Base-by-base conservation (phyloP, 1,284 basidiomycete genomes). In the Fomitopsis schrenkii region DNA sequence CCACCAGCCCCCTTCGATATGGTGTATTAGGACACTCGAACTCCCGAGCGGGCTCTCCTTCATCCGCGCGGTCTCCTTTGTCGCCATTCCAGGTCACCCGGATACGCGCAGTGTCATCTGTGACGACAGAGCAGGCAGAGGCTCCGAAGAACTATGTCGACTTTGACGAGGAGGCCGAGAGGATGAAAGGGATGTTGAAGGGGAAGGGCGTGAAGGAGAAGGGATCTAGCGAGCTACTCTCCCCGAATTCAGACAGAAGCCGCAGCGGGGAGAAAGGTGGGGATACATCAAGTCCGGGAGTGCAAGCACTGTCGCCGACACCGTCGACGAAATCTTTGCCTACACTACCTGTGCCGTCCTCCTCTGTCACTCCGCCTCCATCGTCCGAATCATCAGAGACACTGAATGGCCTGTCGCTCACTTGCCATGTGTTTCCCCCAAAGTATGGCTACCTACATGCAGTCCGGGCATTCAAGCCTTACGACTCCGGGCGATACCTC, bases 91-190 rank as follows among this genome's bases (percentile, higher is more conserved):
- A 71, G n/a, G 61, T 76, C 19, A 64, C 74, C 19, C 79, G 82
- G 57, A 79, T 87, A 40, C 80, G 83, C 6, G 80, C 87, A 15
- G 87, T 90, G 1, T 88, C 90, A 14, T 86, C 85, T 2, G 75
- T 93, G 7, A 88, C 84, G 3, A 77, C 77, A 14, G 87, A 90
- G 64, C 82, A 82, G 63, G 88, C 82, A 0, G 86, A 90, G 70
- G 88, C 88, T 1, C 85, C 88, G 0, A 90, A 84, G 74, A 90
- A 86, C 66, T 86, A 82, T 67, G 86, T 92, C 3, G 90, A 93
- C 67, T 91, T 85, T 61, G 90, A 92, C 3, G 88, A 91, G 46
- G 91, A 93, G 69, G 79, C 87, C 5, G 87, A 85, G 59, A 86
- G 84, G 66, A 78, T 93, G 63, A 90, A 89, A 68, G 86, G 83